These are phyloP conservation scores for Chalciporus sp. DNA, from an alignment of 1,284 basidiomycete genomes.

Conservation along the genomic window DNA sequence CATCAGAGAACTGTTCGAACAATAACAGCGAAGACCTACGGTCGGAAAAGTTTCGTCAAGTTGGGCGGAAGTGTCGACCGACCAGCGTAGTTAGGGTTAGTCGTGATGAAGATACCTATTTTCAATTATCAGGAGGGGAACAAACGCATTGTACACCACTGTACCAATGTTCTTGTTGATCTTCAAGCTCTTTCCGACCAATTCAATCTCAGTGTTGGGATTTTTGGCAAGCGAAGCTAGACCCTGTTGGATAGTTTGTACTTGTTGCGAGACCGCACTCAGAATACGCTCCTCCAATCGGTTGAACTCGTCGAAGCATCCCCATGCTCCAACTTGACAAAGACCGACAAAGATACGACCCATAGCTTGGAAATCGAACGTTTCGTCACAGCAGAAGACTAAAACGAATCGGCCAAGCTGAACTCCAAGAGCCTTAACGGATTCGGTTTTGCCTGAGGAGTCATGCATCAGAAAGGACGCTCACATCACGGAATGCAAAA, in stretches of 20 bases:
- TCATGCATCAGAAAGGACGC: slow-evolving; percentile 8
- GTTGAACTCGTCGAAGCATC: slow-evolving; percentile 98
- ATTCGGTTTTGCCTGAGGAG: slow-evolving; percentile 90
- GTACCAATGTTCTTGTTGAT: slow-evolving; percentile 92
- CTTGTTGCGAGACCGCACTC: slow-evolving; percentile 98
- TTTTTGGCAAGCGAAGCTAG: slow-evolving; percentile 80
- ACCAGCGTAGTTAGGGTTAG: slow-evolving; percentile 97
- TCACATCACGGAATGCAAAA: background rate
- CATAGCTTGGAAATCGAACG: slow-evolving; percentile 99
- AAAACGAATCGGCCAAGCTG: slow-evolving; percentile 97
- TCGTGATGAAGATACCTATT: slow-evolving; percentile 92
- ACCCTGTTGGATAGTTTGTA: slow-evolving; percentile 98
- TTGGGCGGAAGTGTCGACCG: slow-evolving; percentile 97
- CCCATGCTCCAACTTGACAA: slow-evolving; percentile 99
- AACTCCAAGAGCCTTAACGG: slow-evolving; percentile 97
- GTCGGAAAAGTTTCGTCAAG: slow-evolving; percentile 92
- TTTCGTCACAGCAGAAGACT: slow-evolving; percentile 99
- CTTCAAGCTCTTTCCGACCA: slow-evolving; percentile 94
- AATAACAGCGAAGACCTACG: slow-evolving; percentile 50
- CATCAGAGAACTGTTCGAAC: slow-evolving; percentile 9
- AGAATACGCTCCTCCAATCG: slow-evolving; percentile 97
- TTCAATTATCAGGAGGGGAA: slow-evolving; percentile 10
- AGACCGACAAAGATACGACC: slow-evolving; percentile 98
- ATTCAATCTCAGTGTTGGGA: slow-evolving; percentile 87
- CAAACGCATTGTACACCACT: slow-evolving; percentile 10